Conservation (phyloP, 2,329 filamentous ascomycete genomes). For the Acarospora socialis region DNA sequence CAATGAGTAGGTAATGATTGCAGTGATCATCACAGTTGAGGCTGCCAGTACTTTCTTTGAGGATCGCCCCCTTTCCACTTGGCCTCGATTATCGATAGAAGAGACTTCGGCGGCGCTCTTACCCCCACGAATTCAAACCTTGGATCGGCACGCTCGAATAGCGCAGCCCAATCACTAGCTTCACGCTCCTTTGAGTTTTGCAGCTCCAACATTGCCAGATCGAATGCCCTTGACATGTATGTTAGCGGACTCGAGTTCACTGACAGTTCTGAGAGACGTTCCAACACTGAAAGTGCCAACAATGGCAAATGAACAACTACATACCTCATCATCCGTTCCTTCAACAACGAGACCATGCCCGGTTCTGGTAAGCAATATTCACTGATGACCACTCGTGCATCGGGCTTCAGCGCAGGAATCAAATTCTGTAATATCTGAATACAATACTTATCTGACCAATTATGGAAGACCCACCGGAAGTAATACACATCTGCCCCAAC, state of each 20-base stretch:
- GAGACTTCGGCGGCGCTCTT: constrained; percentile 1
- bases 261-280: no score
- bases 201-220: constrained; percentile 6
- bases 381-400: constrained; percentile 2
- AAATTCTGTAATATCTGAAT: constrained; percentile 7
- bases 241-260: no score
- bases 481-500: constrained; percentile 44
- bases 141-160: constrained; percentile 1
- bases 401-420: constrained; percentile 1
- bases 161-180: constrained; percentile 1
- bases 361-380: constrained; percentile 6
- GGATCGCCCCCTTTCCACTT: constrained; percentile 1
- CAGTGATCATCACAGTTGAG: no score
- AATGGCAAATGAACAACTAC: no score
- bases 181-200: constrained; percentile 3
- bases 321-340: constrained; percentile 7
- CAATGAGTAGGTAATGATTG: no score
- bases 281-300: no score
- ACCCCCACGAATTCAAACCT: constrained; percentile 1
- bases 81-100: constrained; percentile 3
- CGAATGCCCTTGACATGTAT: constrained; percentile 4
- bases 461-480: constrained; percentile 28
- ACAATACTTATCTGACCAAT: constrained; percentile 8
- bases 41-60: no score
- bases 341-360: constrained; percentile 1